Evolutionary conservation across 305 asterid genomes (phyloP), one percentile per base, ranked within the genome.

Genomic region (Striga hermonthica): DNA sequence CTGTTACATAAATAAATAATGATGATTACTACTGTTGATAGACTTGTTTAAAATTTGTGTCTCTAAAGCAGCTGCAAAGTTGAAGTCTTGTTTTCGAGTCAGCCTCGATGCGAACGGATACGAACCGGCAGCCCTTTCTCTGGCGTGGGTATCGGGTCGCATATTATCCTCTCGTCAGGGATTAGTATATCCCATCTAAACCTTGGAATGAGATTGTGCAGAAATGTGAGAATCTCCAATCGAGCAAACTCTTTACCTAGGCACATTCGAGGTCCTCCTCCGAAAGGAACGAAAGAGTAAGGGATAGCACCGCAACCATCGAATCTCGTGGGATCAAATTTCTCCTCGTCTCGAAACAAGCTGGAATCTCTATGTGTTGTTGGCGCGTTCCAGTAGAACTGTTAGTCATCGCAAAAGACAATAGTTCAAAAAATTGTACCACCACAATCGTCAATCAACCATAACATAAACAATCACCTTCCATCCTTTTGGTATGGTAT

Each of bases 251-350:
- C 89, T 72, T 81, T 81, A 9, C 89, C 88, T 52, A 79, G 7
- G 69, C 90, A 82, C 88, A 84, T 84, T 9, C 87, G 70, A n/a
- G 88, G 81, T 3, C 95, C 95, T 57, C 90, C 95, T 5, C 95
- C 95, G 8, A 86, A 86, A 0, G 88, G 78, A 11, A 82, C 75
- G 12, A 62, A 84, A 0, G 85, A 68, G 35, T 58, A 86, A 48
- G 90, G 87, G 16, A 62, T 44, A 0, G 87, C 80, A 31, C 80
- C 84, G 5, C 69, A 55, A 65, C 79, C 85, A 56, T 82, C 83
- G 49, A 77, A 86, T 70, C 90, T 80, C 4, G 90, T 74, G 1
- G 95, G 83, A 69, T 86, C 82, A 31, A 84, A 86, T 7, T 55
- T 76, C 3, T 1, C 10, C 53, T 58, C 16, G 22, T 79, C 77